Base-by-base conservation (phyloP, 2,329 filamentous ascomycete genomes). In the Microcyclospora pomicola region DNA sequence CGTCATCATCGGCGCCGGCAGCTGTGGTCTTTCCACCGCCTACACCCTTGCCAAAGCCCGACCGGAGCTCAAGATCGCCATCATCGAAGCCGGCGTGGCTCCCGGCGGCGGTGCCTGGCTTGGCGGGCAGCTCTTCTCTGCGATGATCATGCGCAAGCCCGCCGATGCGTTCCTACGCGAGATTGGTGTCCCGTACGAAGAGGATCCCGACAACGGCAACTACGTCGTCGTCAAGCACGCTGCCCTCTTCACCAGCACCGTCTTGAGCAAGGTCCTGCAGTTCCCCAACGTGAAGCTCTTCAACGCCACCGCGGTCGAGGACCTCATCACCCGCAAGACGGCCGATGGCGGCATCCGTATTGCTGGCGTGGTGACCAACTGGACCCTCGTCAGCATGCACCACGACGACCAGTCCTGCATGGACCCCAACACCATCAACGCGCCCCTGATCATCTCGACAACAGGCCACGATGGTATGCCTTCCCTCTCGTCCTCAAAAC, bases 391-490 rank as follows among this genome's bases (percentile, higher is more conserved):
- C 35, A 75, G 79, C 32, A 82, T 59, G 56, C 56, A 59, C 44
- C 56, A 59, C 45, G 55, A 56, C 36, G 52, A 53, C 39, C 84
- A 93, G 67, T 82, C 75, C 43, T 37, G 35, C 79, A 93, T 94
- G 86, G 87, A 94, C 61, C 86, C 86, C 49, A 93, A 91, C 74
- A 94, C 86, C 53, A 93, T 94, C 73, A 94, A 93, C 58, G 84
- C 85, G 0, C 85, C 86, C 1, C 62, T 94, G 42, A 69, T 94
- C 55, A 82, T 95, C 66, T 85, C 79, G 41, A 94, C 86, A 15
- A 94, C 86, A 0, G 87, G 86, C 36, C 86, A 95, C 54, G 86
- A 95, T 49, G 87, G 75, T 34, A 41, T 33, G 38, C 30, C 16
- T 5, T 24, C 35, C 28, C 27, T 15, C 24, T 19, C 40, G 5